A percentile compares a stretch with the other conserved stretches of the same genome.
Conservation (phyloP, 2,329 filamentous ascomycete species). For the Blastomyces parvus region DNA sequence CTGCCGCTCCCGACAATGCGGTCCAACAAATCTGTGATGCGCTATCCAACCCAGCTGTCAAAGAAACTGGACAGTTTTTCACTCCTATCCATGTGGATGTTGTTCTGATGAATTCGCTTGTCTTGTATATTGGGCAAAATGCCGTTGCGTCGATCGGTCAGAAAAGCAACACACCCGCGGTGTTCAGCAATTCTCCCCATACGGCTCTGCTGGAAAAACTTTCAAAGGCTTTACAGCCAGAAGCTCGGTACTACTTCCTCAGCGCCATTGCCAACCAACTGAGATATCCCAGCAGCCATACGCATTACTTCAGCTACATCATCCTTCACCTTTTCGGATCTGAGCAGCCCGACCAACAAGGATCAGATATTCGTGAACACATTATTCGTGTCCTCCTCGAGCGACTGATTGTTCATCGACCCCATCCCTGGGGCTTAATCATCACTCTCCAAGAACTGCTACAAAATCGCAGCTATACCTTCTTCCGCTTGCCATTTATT, state of each 20-base stretch:
- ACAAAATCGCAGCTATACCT: conserved; percentile 81
- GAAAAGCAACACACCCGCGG: conserved; percentile 46
- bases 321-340: conserved; percentile 74
- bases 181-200: conserved; percentile 60
- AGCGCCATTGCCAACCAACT: conserved; percentile 84
- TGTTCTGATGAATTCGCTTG: conserved; percentile 66
- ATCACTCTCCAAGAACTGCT: conserved; percentile 80
- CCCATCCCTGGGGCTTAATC: conserved; percentile 91
- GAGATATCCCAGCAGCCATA: conserved; percentile 79
- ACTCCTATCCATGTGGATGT: conserved; percentile 60
- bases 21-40: conserved; percentile 68
- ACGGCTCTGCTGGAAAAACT: conserved; percentile 66
- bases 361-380: conserved; percentile 75
- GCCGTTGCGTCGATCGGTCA: conserved; percentile 53
- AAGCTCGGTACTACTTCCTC: conserved; percentile 75
- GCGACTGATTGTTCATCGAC: conserved; percentile 76
- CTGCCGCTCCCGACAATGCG: conserved; percentile 56
- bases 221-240: conserved; percentile 62
- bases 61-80: conserved; percentile 56
- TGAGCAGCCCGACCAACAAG: conserved; percentile 59
- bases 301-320: conserved; percentile 82
- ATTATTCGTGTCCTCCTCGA: conserved; percentile 84
- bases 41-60: conserved; percentile 51
- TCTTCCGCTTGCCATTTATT: conserved; percentile 89
- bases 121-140: conserved; percentile 69